Evolutionary conservation across 2,329 filamentous ascomycete species (phyloP).

Genomic region (Tolypocladium paradoxum): DNA sequence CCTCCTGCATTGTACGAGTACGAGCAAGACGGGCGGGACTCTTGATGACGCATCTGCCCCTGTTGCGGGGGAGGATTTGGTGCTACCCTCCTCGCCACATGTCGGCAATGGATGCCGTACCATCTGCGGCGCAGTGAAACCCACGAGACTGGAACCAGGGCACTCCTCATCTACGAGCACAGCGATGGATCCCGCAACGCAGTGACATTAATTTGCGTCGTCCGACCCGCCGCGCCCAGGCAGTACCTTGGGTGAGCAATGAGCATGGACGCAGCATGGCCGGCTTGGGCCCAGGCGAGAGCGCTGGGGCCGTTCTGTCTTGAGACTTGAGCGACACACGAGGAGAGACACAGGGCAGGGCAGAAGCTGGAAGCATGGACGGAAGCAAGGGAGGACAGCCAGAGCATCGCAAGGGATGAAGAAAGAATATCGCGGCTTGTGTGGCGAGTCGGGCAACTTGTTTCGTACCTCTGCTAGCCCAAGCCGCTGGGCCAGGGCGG

Average conservation of each 20-base stretch:
- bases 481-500: background rate
- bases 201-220: background rate
- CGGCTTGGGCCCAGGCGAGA: background rate
- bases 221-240: background rate
- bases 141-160: background rate
- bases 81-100: background rate
- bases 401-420: background rate
- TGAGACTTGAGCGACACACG: too few relatives aligned
- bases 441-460: background rate
- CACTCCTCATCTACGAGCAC: background rate
- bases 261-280: background rate
- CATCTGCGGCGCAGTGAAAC: background rate
- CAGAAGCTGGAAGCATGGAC: background rate
- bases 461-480: background rate
- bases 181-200: background rate
- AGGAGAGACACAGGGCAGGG: background rate
- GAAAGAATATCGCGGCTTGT: background rate
- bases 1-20: background rate
- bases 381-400: background rate
- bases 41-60: background rate
- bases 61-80: background rate
- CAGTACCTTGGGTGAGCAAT: too few relatives aligned
- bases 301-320: background rate
- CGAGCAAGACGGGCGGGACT: background rate
- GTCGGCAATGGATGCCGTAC: background rate